phyloP scores from a whole-genome alignment of 306 rosid species.

The Vigna nakashimae region DNA sequence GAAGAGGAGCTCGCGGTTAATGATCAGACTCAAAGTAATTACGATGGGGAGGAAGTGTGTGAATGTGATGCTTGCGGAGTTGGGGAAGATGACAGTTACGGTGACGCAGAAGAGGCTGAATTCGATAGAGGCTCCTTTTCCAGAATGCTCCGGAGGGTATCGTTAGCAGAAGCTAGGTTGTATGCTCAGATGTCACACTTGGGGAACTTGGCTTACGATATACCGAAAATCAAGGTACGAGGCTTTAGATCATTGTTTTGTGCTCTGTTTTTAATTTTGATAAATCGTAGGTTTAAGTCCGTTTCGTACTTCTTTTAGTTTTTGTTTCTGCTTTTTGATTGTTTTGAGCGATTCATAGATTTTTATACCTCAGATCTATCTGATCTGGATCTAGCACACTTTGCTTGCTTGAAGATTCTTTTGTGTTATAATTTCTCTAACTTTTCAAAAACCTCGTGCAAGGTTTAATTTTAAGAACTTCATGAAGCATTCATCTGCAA shows the following conservation, averaged over 20 bases:
- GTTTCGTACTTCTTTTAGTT: not conserved
- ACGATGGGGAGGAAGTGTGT: constrained; percentile 44
- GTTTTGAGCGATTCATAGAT: not conserved
- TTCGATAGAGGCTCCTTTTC: constrained; percentile 76
- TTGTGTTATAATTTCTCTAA: not conserved
- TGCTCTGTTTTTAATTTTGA: not conserved
- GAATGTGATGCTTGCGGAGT: constrained; percentile 57
- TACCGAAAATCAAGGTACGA: constrained; percentile 76
- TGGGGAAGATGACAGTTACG: constrained; percentile 47
- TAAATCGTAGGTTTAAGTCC: not conserved
- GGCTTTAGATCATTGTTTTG: constrained; percentile 12
- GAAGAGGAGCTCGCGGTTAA: constrained; percentile 33
- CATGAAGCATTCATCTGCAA: not conserved
- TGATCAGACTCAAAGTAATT: constrained; percentile 34
- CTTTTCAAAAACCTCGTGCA: constrained; percentile 20
- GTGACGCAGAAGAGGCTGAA: constrained; percentile 34
- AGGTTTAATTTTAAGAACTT: constrained; percentile 31
- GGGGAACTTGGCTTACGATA: constrained; percentile 79
- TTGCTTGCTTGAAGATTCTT: constrained; percentile 33
- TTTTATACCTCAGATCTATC: constrained; percentile 39
- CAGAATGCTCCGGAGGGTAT: constrained; percentile 79
- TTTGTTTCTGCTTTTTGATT: not conserved
- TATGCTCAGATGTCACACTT: constrained; percentile 89
- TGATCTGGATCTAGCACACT: constrained; percentile 27
- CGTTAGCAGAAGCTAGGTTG: constrained; percentile 75